phyloP scores from a whole-genome alignment of 78 protist genomes.

The Protostelium mycophagum region DNA sequence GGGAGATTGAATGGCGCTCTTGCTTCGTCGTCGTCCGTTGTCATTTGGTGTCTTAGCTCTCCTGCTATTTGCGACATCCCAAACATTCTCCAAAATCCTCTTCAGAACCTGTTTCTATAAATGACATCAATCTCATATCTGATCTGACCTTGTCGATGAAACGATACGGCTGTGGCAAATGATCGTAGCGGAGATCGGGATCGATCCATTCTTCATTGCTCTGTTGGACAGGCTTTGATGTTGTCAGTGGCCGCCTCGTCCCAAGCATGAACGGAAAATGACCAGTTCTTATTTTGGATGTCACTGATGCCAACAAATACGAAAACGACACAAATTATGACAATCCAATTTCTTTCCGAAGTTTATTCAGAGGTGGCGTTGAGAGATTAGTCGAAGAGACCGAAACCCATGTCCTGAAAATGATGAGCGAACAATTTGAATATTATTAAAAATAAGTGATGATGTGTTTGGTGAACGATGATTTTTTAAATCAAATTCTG shows the following conservation, averaged over 20 bases:
- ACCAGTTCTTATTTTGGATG: too few relatives aligned
- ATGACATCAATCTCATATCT: not conserved
- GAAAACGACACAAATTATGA: not conserved
- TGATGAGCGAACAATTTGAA: too few relatives aligned
- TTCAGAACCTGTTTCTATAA: not conserved
- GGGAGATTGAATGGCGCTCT: too few relatives aligned
- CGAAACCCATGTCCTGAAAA: conserved; percentile 31
- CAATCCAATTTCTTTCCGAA: not conserved
- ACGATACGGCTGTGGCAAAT: not conserved
- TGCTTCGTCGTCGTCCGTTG: too few relatives aligned
- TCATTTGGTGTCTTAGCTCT: not conserved
- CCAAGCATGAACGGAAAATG: too few relatives aligned
- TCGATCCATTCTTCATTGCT: not conserved
- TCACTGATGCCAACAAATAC: too few relatives aligned
- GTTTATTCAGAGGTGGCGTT: not conserved
- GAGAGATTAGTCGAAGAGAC: conserved; percentile 54
- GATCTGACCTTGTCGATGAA: not conserved
- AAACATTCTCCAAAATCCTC: not conserved
- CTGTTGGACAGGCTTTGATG: not conserved
- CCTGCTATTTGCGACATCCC: not conserved
- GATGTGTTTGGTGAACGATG: not conserved
- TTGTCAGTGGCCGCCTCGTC: not conserved
- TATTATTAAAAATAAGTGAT: not conserved
- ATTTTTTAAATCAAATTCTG: not conserved
- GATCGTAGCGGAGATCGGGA: not conserved